These are phyloP conservation scores for Termitomyces sp. DNA, from an alignment of 768 basidiomycete species.

Conservation along the genomic window DNA sequence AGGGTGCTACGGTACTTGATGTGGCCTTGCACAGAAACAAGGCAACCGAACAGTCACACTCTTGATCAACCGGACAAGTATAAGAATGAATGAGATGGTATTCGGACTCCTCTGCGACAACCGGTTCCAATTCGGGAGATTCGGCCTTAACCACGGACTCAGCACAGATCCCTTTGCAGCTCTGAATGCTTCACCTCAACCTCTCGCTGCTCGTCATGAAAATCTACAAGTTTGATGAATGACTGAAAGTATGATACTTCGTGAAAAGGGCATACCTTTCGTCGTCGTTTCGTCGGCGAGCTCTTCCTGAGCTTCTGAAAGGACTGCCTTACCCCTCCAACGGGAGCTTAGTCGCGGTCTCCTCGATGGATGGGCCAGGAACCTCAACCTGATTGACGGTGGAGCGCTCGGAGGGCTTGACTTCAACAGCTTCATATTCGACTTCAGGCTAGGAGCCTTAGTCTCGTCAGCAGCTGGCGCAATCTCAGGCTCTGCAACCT, in stretches of 20 bases:
- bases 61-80: too few species aligned
- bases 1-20: too few species aligned
- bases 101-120: background rate
- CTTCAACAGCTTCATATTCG: background rate
- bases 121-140: too few species aligned
- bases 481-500: background rate
- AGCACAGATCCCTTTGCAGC: background rate
- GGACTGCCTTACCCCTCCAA: background rate
- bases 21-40: too few species aligned
- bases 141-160: background rate
- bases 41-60: too few species aligned
- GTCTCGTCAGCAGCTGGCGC: background rate
- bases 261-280: background rate
- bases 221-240: background rate
- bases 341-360: background rate
- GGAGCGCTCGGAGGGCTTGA: constrained; percentile 3
- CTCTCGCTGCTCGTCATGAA: background rate
- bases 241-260: background rate
- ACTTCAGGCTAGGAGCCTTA: background rate
- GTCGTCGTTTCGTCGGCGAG: background rate
- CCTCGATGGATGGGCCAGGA: background rate
- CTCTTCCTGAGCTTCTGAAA: background rate
- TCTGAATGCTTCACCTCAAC: background rate
- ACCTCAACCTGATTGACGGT: background rate
- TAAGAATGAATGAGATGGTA: too few species aligned